phyloP scores from a whole-genome alignment of 352 stramenopile species.

The Phytophthora fragariae region DNA sequence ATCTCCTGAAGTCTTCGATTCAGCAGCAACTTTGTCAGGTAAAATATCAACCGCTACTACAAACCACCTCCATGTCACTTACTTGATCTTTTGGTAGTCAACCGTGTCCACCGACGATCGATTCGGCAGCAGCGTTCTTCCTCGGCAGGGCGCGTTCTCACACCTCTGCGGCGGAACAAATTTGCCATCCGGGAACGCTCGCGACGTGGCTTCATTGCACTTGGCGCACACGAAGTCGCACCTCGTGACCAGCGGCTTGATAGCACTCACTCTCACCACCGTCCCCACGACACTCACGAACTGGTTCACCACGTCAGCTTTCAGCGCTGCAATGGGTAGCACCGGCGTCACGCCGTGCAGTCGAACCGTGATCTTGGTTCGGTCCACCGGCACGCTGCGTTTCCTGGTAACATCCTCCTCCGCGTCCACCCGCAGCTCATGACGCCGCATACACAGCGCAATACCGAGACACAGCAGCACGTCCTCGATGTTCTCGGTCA shows the following conservation, averaged over 20 bases:
- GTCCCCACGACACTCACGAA: constrained; percentile 81
- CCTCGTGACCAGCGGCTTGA: constrained; percentile 85
- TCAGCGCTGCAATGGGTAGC: constrained; percentile 72
- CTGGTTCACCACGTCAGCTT: constrained; percentile 78
- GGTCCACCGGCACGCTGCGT: constrained; percentile 50
- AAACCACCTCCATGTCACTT: constrained; percentile 14
- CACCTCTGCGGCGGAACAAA: constrained; percentile 73
- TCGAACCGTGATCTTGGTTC: constrained; percentile 65
- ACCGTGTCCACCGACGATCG: constrained; percentile 88
- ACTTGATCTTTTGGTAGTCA: constrained; percentile 93
- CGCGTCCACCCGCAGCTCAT: constrained; percentile 61
- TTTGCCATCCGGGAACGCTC: constrained; percentile 84
- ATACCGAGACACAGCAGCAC: constrained; percentile 73
- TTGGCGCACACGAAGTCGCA: constrained; percentile 90
- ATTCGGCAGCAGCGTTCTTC: constrained; percentile 78
- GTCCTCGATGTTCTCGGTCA: constrained; percentile 67
- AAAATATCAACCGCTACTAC: constrained; percentile 30
- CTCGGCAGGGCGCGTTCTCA: constrained; percentile 67
- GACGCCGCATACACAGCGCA: constrained; percentile 67
- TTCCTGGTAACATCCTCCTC: constrained; percentile 57
- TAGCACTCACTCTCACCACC: constrained; percentile 84
- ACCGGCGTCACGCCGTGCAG: constrained; percentile 75
- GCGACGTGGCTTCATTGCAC: constrained; percentile 76
- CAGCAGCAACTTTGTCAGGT: constrained; percentile 49
- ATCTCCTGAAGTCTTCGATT: constrained; percentile 87